Base-by-base conservation (phyloP, 768 basidiomycete species). In the Boletus bicolor region DNA sequence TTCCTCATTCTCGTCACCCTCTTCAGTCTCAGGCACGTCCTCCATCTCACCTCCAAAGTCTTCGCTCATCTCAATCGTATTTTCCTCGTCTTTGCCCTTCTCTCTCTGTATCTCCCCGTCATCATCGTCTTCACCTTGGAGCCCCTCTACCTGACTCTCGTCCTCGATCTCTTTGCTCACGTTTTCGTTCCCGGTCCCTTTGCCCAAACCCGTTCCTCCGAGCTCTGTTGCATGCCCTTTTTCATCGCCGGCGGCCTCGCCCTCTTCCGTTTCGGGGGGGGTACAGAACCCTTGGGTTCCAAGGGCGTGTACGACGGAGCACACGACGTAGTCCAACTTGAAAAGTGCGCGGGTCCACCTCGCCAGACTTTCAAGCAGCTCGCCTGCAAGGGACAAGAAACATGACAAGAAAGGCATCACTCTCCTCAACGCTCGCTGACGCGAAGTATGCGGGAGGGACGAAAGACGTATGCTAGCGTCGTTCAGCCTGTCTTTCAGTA, bases 161-260 rank as follows among this genome's bases (percentile, higher is more conserved):
- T 98, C 94, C 66, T 95, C 87, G 51, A 98, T 94, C 67, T 98
- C 91, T 64, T 93, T 88, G 77, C 91, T 93, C 54, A 94, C 88
- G 64, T 98, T 89, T 68, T 96, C 83, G 32, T 77, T 76, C 0
- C 97, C 97, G 2, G 81, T 76, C 1, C 97, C 97, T 61, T 90
- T 85, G 3, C 97, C 97, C 49, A 99, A 74, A 4, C 97, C 97
- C 3, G 89, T 82, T 5, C 96, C 96, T 36, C 80, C 90, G 7
- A 78, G 77, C 24, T 75, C 73, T n/a, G 78, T 76, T 9, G 75
- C 70, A 2, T 67, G 59, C 8, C 67, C 67, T 2, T 59, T 60
- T 15, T 77, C 75, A 19, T 78, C 82, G 4, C 79, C 81, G 2
- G 71, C 78, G 1, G 73, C 81, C 5, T 75, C 72, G 12, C 75